phyloP scores from a whole-genome alignment of 352 stramenopile genomes.

The Phytophthora crassamura region DNA sequence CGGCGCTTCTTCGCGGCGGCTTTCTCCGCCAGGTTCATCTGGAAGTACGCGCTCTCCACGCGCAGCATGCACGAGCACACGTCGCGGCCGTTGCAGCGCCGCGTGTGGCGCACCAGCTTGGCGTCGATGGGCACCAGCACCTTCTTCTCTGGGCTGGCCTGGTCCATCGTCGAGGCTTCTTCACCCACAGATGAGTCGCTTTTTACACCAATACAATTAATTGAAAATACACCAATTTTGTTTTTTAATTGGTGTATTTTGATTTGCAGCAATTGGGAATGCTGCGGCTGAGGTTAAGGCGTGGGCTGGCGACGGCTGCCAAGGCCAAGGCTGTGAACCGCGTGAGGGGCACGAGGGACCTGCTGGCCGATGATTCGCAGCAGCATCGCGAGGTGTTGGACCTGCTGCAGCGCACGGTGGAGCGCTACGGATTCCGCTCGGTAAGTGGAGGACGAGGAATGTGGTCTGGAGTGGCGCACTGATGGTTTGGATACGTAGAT shows the following conservation, averaged over 20 bases:
- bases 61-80: slow-evolving; percentile 76
- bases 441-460: slow-evolving; percentile 25
- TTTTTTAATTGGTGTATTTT: not conserved
- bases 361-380: slow-evolving; percentile 70
- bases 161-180: slow-evolving; percentile 16
- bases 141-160: too few relatives aligned
- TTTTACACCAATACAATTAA: slow-evolving; percentile 28
- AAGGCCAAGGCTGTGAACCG: slow-evolving; percentile 51
- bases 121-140: slow-evolving; percentile 1
- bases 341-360: slow-evolving; percentile 79
- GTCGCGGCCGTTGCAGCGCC: slow-evolving; percentile 66
- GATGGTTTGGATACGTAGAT: slow-evolving; percentile 44
- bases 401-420: slow-evolving; percentile 60
- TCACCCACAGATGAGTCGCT: slow-evolving; percentile 10
- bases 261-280: not conserved
- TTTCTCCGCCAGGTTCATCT: slow-evolving; percentile 59
- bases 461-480: not conserved
- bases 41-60: slow-evolving; percentile 73
- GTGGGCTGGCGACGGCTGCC: slow-evolving; percentile 23
- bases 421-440: slow-evolving; percentile 80
- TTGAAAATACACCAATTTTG: too few relatives aligned
- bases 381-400: slow-evolving; percentile 68
- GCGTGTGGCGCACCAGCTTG: slow-evolving; percentile 55
- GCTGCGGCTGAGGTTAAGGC: slow-evolving; percentile 13
- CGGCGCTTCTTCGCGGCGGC: slow-evolving; percentile 49